These are phyloP conservation scores for Goffeauzyma gilvescens DNA, from an alignment of 768 basidiomycete genomes.

Conservation along the genomic window DNA sequence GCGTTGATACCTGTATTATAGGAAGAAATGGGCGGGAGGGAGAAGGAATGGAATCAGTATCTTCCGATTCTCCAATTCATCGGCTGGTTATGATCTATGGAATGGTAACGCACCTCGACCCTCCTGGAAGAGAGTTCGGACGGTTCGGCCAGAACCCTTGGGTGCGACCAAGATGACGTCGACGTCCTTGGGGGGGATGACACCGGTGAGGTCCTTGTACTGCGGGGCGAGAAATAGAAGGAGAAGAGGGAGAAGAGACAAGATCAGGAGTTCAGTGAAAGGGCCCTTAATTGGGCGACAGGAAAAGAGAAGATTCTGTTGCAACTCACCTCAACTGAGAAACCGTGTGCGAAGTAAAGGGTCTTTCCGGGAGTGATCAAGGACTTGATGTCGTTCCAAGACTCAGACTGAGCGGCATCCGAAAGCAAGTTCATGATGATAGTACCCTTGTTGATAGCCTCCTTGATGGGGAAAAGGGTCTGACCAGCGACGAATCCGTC, in stretches of 20 bases:
- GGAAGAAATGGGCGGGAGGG: background rate
- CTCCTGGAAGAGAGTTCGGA: slow-evolving; percentile 99
- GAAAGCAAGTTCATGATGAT: slow-evolving; percentile 99
- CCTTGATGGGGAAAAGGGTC: slow-evolving; percentile 94
- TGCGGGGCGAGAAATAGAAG: background rate
- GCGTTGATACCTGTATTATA: slow-evolving; percentile 44
- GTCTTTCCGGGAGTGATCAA: slow-evolving; percentile 99
- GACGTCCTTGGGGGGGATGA: slow-evolving; percentile 75
- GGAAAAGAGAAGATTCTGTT: background rate
- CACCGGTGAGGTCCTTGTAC: slow-evolving; percentile 42
- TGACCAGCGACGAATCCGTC: slow-evolving; percentile 98
- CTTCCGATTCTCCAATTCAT: slow-evolving; percentile 9
- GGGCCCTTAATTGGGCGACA: background rate
- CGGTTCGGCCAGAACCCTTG: slow-evolving; percentile 95
- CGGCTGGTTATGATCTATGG: slow-evolving; percentile 80
- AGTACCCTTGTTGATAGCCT: slow-evolving; percentile 84
- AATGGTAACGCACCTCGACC: too few species aligned
- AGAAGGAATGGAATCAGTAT: too few species aligned
- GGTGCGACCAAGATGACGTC: slow-evolving; percentile 99
- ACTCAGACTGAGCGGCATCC: slow-evolving; percentile 95
- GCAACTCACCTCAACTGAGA: slow-evolving; percentile 66
- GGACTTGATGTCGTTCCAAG: slow-evolving; percentile 73
- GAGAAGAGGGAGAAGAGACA: background rate
- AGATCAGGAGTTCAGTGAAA: background rate
- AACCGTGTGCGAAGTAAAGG: slow-evolving; percentile 99